Base-by-base conservation (phyloP, 345 rosid genomes). In the Lepidium africanum region DNA sequence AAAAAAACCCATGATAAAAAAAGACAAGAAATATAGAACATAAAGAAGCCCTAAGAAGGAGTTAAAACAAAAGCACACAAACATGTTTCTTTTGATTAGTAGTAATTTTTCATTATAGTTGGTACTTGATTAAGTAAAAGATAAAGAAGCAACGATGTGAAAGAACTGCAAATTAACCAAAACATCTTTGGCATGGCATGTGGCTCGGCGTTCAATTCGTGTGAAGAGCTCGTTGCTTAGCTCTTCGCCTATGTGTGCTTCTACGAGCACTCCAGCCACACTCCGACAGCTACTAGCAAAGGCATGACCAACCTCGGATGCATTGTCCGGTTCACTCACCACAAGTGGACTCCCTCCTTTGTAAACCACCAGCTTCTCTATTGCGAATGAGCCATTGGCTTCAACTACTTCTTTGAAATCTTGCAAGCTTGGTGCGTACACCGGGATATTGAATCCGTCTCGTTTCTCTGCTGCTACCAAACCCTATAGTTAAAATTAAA, bases 271-370 rank as follows among this genome's bases (percentile, higher is more conserved):
- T 5, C 96, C 98, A 0, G 92, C 79, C 14, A 90, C 90, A 19
- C 94, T 93, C 67, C 92, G 84, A 77, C 97, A 87, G 64, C 81
- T 85, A 37, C 78, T 84, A 65, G 89, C 87, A 4, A 90, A 62
- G 39, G 96, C 98, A 42, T 78, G 90, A 14, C 97, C 94, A 2
- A 90, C 90, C 75, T 88, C 94, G 0, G 70, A 59, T 1, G 84
- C 79, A 36, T 88, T 78, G 2, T 92, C 93, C 0, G 96, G 98
- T n/a, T 70, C 77, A 66, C 59, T 86, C 16, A 93, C 94, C 40
- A 93, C 98, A 13, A 93, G 67, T 1, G 98, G 98, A 65, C 97
- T 93, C 8, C 98, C 98, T 60, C 97, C 98, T 74, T 93, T 90
- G 82, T 88, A 85, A 10, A 93, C 72, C 51, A 88, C 87, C 10